Base-by-base conservation (phyloP, 768 basidiomycete species). In the Trametopsis cervina region DNA sequence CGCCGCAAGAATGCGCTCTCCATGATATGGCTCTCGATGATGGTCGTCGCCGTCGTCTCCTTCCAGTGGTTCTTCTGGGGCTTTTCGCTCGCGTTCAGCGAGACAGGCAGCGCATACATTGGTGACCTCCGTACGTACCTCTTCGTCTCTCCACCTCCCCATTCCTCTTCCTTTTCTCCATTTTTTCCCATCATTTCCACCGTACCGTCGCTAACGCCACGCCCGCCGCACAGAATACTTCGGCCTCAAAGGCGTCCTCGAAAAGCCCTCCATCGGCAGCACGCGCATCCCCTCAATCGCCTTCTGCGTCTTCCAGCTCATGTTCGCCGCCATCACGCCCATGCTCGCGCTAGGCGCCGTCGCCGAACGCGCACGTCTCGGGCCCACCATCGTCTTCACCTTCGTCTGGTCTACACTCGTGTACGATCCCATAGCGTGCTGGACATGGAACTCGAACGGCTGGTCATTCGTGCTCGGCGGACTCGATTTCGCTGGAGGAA, bases 1-100 rank as follows among this genome's bases (percentile, higher is more conserved):
- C 71, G 95, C 42, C 72, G 95, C 51, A 98, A 98, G 68, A 96
- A 96, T 57, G 95, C 95, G 0, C 73, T 97, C 17, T 86, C 83
- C 35, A 88, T 94, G 82, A 85, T 95, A 15, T 92, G 80, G 63
- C 75, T 85, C 15, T 80, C 80, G 46, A 81, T 92, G 75, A 75
- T 85, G 56, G 77, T 79, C 0, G 59, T 92, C 11, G 92, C 83
- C 0, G 76, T 87, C 56, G 87, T 91, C 25, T 83, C 83, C 3
- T 91, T 92, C 70, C 85, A 92, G 85, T 94, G 91, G 91, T 93
- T 91, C 73, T 93, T 95, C 75, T 96, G 94, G 94, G 94, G 94
- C 2, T 97, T 77, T 69, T 93, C 91, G 1, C 72, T 98, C 20
- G 79, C 94, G 0, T 98, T 98, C 70, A 86, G 84, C 51, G 87